Percentiles rank a stretch among this genome's conserved stretches.
Evolutionary conservation across 768 basidiomycete species (phyloP).

Genomic region (Suillus decipiens): DNA sequence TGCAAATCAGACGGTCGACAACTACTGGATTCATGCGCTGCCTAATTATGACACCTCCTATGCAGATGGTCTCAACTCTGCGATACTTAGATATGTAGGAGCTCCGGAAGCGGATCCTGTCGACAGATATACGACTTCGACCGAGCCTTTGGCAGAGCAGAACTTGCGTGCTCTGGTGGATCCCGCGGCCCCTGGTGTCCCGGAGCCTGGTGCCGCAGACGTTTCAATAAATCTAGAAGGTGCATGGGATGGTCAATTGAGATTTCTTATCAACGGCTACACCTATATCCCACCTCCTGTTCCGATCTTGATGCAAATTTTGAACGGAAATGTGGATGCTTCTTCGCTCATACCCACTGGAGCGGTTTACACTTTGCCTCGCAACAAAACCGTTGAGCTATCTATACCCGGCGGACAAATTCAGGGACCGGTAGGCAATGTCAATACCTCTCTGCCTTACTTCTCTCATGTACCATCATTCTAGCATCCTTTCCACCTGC

Average conservation of each 20-base stretch:
- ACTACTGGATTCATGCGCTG: constrained; percentile 38
- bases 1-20: constrained; percentile 38
- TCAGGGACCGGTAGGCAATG: constrained; percentile 32
- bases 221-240: constrained; percentile 19
- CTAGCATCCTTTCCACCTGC: constrained; percentile 25
- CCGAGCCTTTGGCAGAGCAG: no score
- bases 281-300: constrained; percentile 19
- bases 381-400: constrained; percentile 18
- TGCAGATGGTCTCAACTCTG: no score
- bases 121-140: background rate
- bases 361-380: constrained; percentile 19
- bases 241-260: constrained; percentile 17
- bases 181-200: constrained; percentile 15
- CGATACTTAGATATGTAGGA: constrained; percentile 17
- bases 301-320: constrained; percentile 20
- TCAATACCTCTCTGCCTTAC: background rate
- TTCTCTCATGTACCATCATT: background rate
- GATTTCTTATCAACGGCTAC: constrained; percentile 18
- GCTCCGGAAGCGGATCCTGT: constrained; percentile 19
- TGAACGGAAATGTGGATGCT: constrained; percentile 20
- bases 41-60: constrained; percentile 28
- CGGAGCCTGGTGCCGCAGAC: constrained; percentile 18
- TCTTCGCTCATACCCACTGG: constrained; percentile 16
- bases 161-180: constrained; percentile 18
- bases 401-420: constrained; percentile 17